These are phyloP conservation scores for Ramaria rubella DNA, from an alignment of 768 basidiomycete species.

Conservation along the genomic window DNA sequence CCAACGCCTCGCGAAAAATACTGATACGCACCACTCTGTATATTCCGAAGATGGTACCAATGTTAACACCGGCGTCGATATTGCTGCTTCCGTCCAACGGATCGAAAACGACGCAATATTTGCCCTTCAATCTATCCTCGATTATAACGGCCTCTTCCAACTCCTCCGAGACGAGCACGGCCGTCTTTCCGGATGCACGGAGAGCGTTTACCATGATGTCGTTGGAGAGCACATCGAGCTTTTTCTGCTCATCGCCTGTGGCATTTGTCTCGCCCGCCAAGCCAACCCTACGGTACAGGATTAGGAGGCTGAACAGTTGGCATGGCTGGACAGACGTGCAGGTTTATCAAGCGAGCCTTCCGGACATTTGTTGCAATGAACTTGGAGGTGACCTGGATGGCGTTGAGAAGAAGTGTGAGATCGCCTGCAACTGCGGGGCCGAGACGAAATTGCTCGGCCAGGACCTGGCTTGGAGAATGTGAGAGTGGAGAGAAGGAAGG, in stretches of 20 bases:
- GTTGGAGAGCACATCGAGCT: conserved; percentile 94
- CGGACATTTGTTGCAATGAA: conserved; percentile 98
- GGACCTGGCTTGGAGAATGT: conserved; percentile 60
- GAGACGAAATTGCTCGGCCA: conserved; percentile 76
- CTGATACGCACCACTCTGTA: conserved; percentile 71
- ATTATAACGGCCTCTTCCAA: conserved; percentile 89
- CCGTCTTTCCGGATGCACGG: conserved; percentile 91
- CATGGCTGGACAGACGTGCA: conserved; percentile 46
- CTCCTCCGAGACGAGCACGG: conserved; percentile 96
- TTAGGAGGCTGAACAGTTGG: background rate
- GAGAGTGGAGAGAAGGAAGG: conserved; percentile 8
- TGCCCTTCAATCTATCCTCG: conserved; percentile 71
- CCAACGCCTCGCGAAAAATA: background rate
- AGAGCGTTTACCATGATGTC: conserved; percentile 99
- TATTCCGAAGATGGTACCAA: conserved; percentile 96
- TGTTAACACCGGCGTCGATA: conserved; percentile 98
- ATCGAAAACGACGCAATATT: conserved; percentile 98
- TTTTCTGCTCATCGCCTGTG: conserved; percentile 99
- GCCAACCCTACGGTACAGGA: conserved; percentile 64
- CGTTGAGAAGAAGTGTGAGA: conserved; percentile 87
- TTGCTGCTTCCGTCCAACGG: conserved; percentile 95
- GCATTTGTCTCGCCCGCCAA: conserved; percentile 95
- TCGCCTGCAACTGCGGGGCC: conserved; percentile 86
- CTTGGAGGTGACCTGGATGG: conserved; percentile 93
- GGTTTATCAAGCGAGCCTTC: conserved; percentile 93